Evolutionary conservation across 805 yeast genomes (phyloP).

Genomic region (Clavispora vitiphila): DNA sequence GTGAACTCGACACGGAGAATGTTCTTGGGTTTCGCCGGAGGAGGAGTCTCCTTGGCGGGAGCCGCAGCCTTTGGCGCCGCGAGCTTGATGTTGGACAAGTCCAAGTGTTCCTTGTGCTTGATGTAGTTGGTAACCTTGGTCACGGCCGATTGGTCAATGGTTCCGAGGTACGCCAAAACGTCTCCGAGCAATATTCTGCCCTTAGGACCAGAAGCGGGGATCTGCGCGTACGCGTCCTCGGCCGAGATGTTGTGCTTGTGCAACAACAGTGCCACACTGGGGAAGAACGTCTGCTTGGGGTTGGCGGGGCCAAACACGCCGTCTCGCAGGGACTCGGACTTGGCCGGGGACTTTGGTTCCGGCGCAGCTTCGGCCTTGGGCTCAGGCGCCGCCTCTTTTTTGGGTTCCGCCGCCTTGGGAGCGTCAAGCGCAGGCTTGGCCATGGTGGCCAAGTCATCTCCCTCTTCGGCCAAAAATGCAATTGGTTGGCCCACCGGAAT

Average conservation of each 20-base stretch:
- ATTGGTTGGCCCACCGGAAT: constrained; percentile 85
- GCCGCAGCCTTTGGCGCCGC: constrained; percentile 27
- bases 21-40: constrained; percentile 25
- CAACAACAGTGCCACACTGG: constrained; percentile 71
- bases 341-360: constrained; percentile 1
- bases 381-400: constrained; percentile 11
- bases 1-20: constrained; percentile 22
- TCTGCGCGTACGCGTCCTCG: constrained; percentile 66
- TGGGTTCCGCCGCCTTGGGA: constrained; percentile 12
- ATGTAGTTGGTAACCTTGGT: constrained; percentile 51
- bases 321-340: constrained; percentile 1
- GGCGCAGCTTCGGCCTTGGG: constrained; percentile 5
- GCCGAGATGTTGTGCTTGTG: constrained; percentile 56
- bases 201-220: constrained; percentile 81
- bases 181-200: constrained; percentile 91
- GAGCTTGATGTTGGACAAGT: constrained; percentile 61
- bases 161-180: constrained; percentile 77
- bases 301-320: constrained; percentile 45
- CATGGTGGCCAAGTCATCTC: constrained; percentile 68
- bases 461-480: constrained; percentile 84
- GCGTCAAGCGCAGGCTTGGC: constrained; percentile 46
- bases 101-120: constrained; percentile 55
- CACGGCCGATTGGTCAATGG: constrained; percentile 55
- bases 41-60: constrained; percentile 7
- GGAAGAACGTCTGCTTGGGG: constrained; percentile 62